phyloP scores from a whole-genome alignment of 139 green algal species.

The Micractinium sp. region DNA sequence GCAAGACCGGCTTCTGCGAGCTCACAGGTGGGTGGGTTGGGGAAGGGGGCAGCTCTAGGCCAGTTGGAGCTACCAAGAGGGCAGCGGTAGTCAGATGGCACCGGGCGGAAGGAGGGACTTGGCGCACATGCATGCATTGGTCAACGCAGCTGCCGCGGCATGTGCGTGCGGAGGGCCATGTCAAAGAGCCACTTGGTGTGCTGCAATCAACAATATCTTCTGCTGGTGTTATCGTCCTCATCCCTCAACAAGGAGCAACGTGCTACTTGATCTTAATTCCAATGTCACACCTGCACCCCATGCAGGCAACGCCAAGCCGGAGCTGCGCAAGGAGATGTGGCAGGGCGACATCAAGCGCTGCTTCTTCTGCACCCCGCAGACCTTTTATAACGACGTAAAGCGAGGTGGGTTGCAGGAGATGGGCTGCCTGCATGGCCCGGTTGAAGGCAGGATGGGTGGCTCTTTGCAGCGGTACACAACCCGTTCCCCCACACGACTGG shows the following conservation, averaged over 20 bases:
- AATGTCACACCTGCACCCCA: no score
- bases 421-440: no score
- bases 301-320: conserved; percentile 38
- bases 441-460: neutral
- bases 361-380: conserved; percentile 95
- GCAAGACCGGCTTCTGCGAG: conserved; percentile 15
- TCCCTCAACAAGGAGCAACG: no score
- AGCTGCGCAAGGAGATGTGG: conserved; percentile 67
- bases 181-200: no score
- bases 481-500: no score
- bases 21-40: neutral
- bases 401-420: conserved; percentile 51
- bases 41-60: no score
- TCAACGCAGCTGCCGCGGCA: neutral
- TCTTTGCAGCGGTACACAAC: neutral
- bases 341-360: conserved; percentile 58
- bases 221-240: neutral
- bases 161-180: neutral
- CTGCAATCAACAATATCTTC: neutral
- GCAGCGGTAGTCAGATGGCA: no score
- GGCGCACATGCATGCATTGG: neutral
- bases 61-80: no score
- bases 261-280: no score
- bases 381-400: conserved; percentile 89
- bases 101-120: no score